Conservation (phyloP, 2,329 filamentous ascomycete species). For the Aureobasidium leucospermi region DNA sequence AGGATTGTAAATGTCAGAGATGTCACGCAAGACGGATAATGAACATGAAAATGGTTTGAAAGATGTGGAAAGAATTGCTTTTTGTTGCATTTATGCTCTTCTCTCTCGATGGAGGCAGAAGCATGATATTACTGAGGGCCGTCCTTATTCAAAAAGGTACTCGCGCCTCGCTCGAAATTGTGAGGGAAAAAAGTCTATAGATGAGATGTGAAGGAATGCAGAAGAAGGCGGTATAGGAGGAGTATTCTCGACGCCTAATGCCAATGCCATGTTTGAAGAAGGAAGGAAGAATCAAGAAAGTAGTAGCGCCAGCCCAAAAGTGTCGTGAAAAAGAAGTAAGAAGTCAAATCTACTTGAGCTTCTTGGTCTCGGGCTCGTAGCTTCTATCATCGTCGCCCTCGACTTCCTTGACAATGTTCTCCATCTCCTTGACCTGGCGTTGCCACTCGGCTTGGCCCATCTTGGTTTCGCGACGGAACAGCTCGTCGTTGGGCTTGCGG, state of each 20-base stretch:
- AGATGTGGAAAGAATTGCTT: not conserved
- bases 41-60: not conserved
- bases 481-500: constrained; percentile 73
- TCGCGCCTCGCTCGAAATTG: not conserved
- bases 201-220: not conserved
- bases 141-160: not conserved
- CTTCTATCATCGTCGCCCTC: constrained; percentile 48
- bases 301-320: not conserved
- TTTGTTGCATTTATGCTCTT: not conserved
- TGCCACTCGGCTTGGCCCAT: constrained; percentile 76
- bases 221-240: not conserved
- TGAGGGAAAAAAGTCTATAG: not conserved
- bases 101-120: not conserved
- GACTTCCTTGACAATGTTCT: constrained; percentile 67
- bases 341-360: constrained; percentile 26
- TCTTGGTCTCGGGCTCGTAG: constrained; percentile 36
- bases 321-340: not conserved
- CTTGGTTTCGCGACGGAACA: constrained; percentile 79
- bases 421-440: constrained; percentile 68
- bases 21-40: too few species aligned
- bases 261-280: not conserved
- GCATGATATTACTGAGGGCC: not conserved
- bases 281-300: not conserved
- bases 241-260: constrained; percentile 2
- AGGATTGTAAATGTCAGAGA: too few species aligned